Conservation (phyloP, 2,329 filamentous ascomycete species). For the Ophiostoma quercus region DNA sequence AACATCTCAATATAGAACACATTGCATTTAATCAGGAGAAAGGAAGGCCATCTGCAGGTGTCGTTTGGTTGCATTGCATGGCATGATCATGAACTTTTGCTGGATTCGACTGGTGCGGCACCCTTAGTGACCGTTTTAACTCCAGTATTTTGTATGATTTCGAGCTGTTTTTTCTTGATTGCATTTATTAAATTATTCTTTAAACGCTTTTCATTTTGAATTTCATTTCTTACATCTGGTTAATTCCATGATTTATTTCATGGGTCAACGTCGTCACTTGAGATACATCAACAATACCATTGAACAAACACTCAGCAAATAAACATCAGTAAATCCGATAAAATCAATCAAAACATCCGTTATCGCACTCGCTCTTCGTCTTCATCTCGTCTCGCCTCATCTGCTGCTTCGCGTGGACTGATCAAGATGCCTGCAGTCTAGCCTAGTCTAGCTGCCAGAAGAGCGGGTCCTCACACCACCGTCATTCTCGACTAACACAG, state of each 20-base stretch:
- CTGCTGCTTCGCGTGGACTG: conserved; percentile 4
- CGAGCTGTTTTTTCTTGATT: too few relatives aligned
- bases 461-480: conserved; percentile 9
- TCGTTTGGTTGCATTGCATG: conserved; percentile 7
- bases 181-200: too few relatives aligned
- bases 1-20: too few relatives aligned
- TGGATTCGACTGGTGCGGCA: neutral
- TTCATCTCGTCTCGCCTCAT: neutral
- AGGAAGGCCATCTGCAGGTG: neutral
- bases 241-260: too few relatives aligned
- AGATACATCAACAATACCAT: neutral
- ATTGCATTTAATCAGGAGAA: too few relatives aligned
- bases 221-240: too few relatives aligned
- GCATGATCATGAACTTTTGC: neutral
- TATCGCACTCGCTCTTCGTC: neutral
- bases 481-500: neutral
- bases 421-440: neutral
- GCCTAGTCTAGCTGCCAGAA: neutral
- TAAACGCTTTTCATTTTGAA: too few relatives aligned
- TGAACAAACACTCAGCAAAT: neutral
- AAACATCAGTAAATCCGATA: neutral
- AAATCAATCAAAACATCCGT: neutral
- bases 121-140: too few relatives aligned
- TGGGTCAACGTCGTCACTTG: too few relatives aligned
- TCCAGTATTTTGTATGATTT: too few relatives aligned